Base-by-base conservation (phyloP, 116 monocot species). In the Papilionanthe hybrid region DNA sequence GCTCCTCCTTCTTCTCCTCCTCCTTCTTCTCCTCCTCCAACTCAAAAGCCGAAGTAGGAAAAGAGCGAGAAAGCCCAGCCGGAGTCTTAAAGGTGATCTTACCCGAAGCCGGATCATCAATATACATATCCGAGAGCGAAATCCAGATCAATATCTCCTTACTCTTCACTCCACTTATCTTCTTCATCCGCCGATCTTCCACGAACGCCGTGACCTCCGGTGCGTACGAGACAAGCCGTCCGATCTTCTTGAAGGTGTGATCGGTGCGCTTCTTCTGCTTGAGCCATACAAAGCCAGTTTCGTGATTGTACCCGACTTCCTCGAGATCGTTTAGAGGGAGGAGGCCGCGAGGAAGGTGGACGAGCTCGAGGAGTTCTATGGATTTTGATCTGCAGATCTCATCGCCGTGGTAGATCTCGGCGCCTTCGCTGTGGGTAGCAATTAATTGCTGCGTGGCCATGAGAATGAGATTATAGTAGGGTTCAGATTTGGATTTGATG, bases 221-320 rank as follows among this genome's bases (percentile, higher is more conserved):
- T 2, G 55, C 88, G 48, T 88, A 91, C 29, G 78, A 76, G 9
- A 91, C 86, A 41, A 73, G 29, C 63, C 80, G 81, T 20, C 88
- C 86, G 1, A 88, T 83, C 75, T 75, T 73, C 20, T 79, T 29
- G 69, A 91, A 91, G 50, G 5, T 12, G 80, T 91, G 91, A 58
- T 88, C 88, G 0, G 83, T 80, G 82, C 84, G 84, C 86, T 86
- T 86, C 88, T 78, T 80, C 72, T 91, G 91, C 69, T 85, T 91
- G n/a, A 91, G 83, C 91, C 91, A 91, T 27, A 91, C 85, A 60
- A 87, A 87, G 7, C 91, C 91, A 0, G 91, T 89, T 32, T 89
- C 89, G 66, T 83, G 85, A 4, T 86, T 77, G 66, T 85, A 82
- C 11, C 91, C 91, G 11, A 74, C 68, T 77, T 91, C 91, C 13